phyloP scores from a whole-genome alignment of 352 stramenopile species.

The Phytophthora foliorum region DNA sequence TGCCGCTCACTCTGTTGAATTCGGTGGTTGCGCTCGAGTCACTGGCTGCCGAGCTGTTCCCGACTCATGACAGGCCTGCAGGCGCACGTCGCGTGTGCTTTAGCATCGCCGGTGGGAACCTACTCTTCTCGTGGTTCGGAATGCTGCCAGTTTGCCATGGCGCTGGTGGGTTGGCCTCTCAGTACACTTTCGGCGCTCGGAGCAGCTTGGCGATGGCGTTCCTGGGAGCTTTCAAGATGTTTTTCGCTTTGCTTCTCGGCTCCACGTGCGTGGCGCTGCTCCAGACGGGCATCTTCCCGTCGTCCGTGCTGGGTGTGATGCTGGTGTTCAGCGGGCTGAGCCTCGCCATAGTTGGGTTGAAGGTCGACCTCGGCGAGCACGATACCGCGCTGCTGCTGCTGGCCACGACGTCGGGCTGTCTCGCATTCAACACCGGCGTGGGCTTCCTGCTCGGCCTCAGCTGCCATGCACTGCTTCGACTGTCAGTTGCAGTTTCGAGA shows the following conservation, averaged over 20 bases:
- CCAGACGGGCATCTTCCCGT: conserved; percentile 65
- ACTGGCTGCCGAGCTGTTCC: conserved; percentile 91
- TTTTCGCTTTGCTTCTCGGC: conserved; percentile 91
- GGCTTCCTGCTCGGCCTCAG: conserved; percentile 62
- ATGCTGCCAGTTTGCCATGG: conserved; percentile 95
- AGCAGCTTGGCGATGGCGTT: conserved; percentile 92
- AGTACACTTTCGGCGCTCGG: conserved; percentile 93
- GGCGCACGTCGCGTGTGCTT: conserved; percentile 77
- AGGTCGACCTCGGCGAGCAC: conserved; percentile 51
- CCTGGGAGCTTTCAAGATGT: conserved; percentile 91
- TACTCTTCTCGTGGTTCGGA: conserved; percentile 91
- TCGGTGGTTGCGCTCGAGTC: conserved; percentile 93
- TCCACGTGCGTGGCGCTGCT: conserved; percentile 70
- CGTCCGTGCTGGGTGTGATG: conserved; percentile 66
- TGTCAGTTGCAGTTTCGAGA: conserved; percentile 18
- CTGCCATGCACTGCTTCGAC: conserved; percentile 44
- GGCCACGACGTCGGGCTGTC: conserved; percentile 47
- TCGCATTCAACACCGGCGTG: conserved; percentile 66
- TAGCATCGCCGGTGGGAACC: conserved; percentile 79
- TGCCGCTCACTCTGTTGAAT: conserved; percentile 94
- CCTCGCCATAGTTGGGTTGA: conserved; percentile 58
- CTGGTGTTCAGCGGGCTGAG: conserved; percentile 68
- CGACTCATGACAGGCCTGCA: conserved; percentile 70
- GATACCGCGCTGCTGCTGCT: conserved; percentile 54
- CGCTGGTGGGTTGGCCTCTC: conserved; percentile 91